Evolutionary conservation across 352 stramenopile genomes (phyloP).

Genomic region (Globisporangium rhizosaccharum): DNA sequence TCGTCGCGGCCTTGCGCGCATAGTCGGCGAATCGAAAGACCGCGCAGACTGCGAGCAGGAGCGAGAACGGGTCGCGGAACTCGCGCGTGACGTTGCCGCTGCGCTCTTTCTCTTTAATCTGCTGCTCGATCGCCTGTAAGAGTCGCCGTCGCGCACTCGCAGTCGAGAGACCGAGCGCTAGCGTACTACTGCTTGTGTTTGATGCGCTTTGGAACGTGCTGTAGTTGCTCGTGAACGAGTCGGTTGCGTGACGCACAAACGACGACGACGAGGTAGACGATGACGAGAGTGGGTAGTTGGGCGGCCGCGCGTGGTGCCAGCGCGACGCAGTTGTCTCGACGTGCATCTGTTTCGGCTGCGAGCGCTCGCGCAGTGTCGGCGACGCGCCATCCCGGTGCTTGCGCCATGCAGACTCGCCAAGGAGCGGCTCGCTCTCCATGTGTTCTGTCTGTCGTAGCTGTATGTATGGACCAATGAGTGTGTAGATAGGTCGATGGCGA

Average conservation of each 20-base stretch:
- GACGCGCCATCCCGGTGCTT: background rate
- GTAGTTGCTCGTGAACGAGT: slow-evolving; percentile 3
- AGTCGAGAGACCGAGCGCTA: slow-evolving; percentile 46
- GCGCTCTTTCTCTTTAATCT: slow-evolving; percentile 68
- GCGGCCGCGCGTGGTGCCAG: slow-evolving; percentile 9
- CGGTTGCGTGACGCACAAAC: slow-evolving; percentile 2
- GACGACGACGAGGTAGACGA: background rate
- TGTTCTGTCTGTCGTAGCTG: background rate
- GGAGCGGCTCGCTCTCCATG: background rate
- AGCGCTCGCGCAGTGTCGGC: slow-evolving; percentile 7
- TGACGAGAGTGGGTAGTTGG: slow-evolving; percentile 4
- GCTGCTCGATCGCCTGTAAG: slow-evolving; percentile 57
- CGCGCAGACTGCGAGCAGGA: slow-evolving; percentile 63
- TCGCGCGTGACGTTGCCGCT: slow-evolving; percentile 58
- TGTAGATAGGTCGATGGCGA: background rate
- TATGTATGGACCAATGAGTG: background rate
- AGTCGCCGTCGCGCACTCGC: slow-evolving; percentile 41
- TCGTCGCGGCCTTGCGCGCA: slow-evolving; percentile 21
- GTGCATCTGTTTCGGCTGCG: background rate
- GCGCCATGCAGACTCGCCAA: background rate
- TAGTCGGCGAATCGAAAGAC: slow-evolving; percentile 57
- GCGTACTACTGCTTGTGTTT: background rate
- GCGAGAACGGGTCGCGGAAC: slow-evolving; percentile 66
- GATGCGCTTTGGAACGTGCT: slow-evolving; percentile 7
- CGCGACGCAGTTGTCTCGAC: background rate